Base-by-base conservation (phyloP, 495 filamentous ascomycete genomes). In the Aspergillus bridgeri region DNA sequence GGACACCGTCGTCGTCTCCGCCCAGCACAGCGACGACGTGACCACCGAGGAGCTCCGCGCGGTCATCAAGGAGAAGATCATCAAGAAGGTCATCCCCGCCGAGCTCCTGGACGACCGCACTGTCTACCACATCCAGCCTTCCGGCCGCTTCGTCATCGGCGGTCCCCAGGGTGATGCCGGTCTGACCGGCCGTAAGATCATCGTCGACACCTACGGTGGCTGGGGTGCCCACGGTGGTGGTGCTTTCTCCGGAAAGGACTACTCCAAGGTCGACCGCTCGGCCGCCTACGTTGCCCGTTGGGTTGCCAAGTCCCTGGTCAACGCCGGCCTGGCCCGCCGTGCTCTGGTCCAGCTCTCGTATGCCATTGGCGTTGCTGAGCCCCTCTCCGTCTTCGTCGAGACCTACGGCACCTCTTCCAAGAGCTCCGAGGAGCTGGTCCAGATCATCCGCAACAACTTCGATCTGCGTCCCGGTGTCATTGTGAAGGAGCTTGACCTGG, bases 191-290 rank as follows among this genome's bases (percentile, higher is more conserved):
- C 92, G 94, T 74, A 98, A 98, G 86, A 98, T 98, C 84, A 98
- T 98, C 69, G 94, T 98, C 73, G 94, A 98, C 79, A 98, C 94
- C 77, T 98, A 98, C 81, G 94, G 94, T 81, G 94, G 94, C 68
- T 98, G 94, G 94, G 94, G 94, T 80, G 94, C 94, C 65, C 94
- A 98, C 83, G 94, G 94, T 84, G 94, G 94, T 81, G 94, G 94
- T 85, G 94, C 94, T 75, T 98, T 98, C 89, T 98, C 94, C 70
- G 94, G 94, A 72, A 98, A 98, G 86, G 94, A 98, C 75, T 98
- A 96, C 89, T 96, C 91, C 80, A 98, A 98, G 84, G 94, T 98
- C 77, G 94, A 98, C 75, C 90, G 94, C 65, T 97, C 93, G 27
- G 94, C 94, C 64, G 94, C 94, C 68, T 98, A 98, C 80, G 85